Conservation (phyloP, 805 yeast genomes). For the Pachysolen tannophilus region DNA sequence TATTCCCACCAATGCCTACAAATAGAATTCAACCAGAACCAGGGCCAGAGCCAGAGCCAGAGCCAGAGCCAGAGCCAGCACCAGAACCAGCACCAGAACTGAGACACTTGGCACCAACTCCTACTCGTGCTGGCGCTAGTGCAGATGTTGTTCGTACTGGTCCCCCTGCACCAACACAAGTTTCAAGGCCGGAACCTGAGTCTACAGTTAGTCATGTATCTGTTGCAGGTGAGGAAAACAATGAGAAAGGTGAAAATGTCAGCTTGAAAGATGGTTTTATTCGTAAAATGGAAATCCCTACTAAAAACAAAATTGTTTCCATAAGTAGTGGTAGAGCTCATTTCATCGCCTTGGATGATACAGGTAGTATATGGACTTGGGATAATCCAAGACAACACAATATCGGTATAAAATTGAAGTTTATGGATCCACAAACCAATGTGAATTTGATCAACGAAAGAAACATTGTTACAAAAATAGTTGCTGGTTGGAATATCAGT, state of each 20-base stretch:
- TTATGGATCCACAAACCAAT: conserved; percentile 20
- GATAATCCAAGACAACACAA: conserved; percentile 31
- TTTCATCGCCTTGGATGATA: conserved; percentile 48
- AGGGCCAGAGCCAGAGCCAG: too few species aligned
- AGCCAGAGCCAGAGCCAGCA: background rate
- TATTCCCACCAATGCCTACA: conserved; percentile 4
- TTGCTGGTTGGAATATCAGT: conserved; percentile 63
- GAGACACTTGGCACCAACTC: too few species aligned
- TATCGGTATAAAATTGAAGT: conserved; percentile 36
- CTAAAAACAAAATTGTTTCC: conserved; percentile 28
- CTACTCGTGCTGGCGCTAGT: too few species aligned
- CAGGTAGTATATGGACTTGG: conserved; percentile 52
- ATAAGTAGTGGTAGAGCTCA: conserved; percentile 60
- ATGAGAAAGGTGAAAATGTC: background rate
- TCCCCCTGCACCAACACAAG: background rate
- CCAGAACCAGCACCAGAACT: too few species aligned
- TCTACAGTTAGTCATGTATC: background rate
- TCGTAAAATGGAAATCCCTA: background rate
- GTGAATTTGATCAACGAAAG: conserved; percentile 6
- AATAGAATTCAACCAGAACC: background rate
- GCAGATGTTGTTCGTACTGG: background rate
- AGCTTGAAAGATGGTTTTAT: conserved; percentile 13
- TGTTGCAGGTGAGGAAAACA: background rate
- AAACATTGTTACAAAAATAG: conserved; percentile 34
- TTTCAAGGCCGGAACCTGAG: background rate